These are phyloP conservation scores for Mariannaea elegans DNA, from an alignment of 2,329 filamentous ascomycete species.

Conservation along the genomic window DNA sequence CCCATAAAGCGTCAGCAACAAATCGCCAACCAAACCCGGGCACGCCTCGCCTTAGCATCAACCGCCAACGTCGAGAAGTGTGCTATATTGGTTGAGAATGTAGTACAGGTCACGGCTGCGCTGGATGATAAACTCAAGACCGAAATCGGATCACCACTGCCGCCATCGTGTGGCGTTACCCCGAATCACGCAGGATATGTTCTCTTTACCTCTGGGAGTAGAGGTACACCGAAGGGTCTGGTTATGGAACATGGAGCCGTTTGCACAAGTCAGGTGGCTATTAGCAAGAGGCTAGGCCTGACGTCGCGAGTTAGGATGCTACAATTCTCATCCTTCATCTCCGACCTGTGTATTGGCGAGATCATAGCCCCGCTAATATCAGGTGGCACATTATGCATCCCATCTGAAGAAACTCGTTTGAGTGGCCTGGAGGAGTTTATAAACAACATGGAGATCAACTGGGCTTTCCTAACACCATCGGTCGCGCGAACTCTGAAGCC, in stretches of 20 bases:
- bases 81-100: too few species aligned
- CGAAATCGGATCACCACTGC: neutral
- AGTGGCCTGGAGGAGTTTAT: constrained; percentile 23
- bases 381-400: constrained; percentile 37
- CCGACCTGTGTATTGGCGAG: constrained; percentile 35
- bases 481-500: constrained; percentile 25
- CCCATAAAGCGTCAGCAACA: constrained; percentile 38
- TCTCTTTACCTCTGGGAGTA: constrained; percentile 39
- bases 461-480: constrained; percentile 36
- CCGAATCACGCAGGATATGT: constrained; percentile 16
- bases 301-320: constrained; percentile 19
- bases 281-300: constrained; percentile 23
- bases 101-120: neutral
- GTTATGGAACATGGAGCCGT: constrained; percentile 33
- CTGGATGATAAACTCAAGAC: neutral
- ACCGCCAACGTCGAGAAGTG: too few species aligned
- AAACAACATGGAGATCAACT: constrained; percentile 21
- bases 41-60: constrained; percentile 13
- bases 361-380: constrained; percentile 20
- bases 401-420: constrained; percentile 33
- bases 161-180: neutral
- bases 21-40: constrained; percentile 7
- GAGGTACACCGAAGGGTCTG: constrained; percentile 35
- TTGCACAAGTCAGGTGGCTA: constrained; percentile 14
- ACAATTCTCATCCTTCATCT: constrained; percentile 38